Evolutionary conservation across 2,329 filamentous ascomycete genomes (phyloP).

Genomic region (Zasmidium angulare): DNA sequence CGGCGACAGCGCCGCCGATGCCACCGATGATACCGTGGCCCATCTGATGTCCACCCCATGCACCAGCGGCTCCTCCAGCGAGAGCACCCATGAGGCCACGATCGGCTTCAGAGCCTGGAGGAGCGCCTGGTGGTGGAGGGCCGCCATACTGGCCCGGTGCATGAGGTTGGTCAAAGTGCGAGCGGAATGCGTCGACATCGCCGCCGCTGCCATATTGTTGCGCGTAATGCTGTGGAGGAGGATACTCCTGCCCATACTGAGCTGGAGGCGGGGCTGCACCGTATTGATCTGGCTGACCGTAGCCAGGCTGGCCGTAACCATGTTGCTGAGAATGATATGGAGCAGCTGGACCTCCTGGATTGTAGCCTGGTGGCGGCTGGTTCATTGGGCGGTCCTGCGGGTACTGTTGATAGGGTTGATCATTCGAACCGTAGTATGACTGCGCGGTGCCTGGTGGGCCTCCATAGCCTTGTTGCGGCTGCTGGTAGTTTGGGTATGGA

Average conservation of each 20-base stretch:
- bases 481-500: conserved; percentile 15
- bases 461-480: conserved; percentile 9
- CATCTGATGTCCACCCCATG: conserved; percentile 57
- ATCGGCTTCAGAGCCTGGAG: conserved; percentile 44
- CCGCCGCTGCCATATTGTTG: conserved; percentile 23
- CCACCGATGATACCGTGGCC: conserved; percentile 59
- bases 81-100: conserved; percentile 58
- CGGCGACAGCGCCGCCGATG: conserved; percentile 56
- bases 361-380: conserved; percentile 12
- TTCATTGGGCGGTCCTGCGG: conserved; percentile 17
- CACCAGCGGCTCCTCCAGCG: conserved; percentile 58
- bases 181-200: conserved; percentile 21
- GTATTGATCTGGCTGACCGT: conserved; percentile 19
- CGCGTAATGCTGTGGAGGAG: conserved; percentile 15
- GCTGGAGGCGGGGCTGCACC: conserved; percentile 8
- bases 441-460: conserved; percentile 25
- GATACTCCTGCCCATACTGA: conserved; percentile 12
- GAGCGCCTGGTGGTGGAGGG: conserved; percentile 9
- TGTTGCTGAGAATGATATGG: conserved; percentile 19
- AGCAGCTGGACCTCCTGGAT: conserved; percentile 9
- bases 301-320: conserved; percentile 18
- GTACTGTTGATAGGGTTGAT: conserved; percentile 31
- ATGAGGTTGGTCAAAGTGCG: conserved; percentile 21
- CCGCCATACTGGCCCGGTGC: conserved; percentile 7
- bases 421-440: conserved; percentile 30